Evolutionary conservation across 129 eudicot genomes (phyloP), one percentile per base, ranked within the genome.

Genomic region (Logfia minima): DNA sequence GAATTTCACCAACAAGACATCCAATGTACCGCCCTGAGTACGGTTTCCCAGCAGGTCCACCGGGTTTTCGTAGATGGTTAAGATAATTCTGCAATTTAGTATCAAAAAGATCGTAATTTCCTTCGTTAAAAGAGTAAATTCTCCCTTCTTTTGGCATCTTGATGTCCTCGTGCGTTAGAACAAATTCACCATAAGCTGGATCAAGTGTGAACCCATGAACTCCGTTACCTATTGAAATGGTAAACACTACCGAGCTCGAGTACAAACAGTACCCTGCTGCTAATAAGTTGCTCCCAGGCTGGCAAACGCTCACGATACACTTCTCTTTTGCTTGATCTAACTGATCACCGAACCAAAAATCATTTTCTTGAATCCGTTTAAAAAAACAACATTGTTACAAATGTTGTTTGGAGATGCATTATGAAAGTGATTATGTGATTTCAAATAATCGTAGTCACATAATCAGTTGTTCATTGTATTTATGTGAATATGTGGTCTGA

Each of bases 251-350:
- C 16, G 97, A 89, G 83, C 98, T 94, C 18, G 98, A 94, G 63
- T 94, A 91, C 29, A 94, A 75, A 84, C 98, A 94, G 72, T 94
- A 91, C 37, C 98, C 98, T 23, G 98, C 98, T 21, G 96, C 97
- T 53, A 94, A 19, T 55, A 91, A 83, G 87, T 90, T 94, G 78
- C 86, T 91, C 17, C 98, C 98, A 6, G 98, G 98, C 69, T 91
- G 97, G 69, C 98, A 94, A 55, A 91, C 98, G 24, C 88, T 94
- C 63, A 89, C 81, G 39, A 94, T 81, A 72, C 98, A 91, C 88
- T 85, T 91, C 81, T 94, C 85, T 76, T 80, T 74, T 4, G 84
- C 93, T 79, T 90, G 77, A 66, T 86, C 90, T 37, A 93, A 84
- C 96, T 93, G 72, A 41, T 28, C 65, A 59, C 24, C 22, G 22